These are phyloP conservation scores for Albizia julibrissin DNA, from an alignment of 306 rosid species.

Conservation along the genomic window DNA sequence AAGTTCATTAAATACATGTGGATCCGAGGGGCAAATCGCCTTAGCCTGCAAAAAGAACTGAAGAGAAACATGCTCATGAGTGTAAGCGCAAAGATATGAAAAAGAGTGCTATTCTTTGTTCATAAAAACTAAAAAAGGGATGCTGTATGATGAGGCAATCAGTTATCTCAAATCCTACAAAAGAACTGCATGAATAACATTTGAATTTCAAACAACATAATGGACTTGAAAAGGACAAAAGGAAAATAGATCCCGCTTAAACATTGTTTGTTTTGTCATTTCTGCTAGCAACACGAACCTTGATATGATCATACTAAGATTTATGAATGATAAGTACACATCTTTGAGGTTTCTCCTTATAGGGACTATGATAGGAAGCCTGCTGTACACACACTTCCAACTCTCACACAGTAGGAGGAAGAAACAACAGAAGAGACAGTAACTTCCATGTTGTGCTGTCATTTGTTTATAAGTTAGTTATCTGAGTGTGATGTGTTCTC, in stretches of 20 bases:
- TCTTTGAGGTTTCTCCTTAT: background rate
- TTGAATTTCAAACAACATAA: background rate
- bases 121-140: background rate
- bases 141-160: constrained; percentile 3
- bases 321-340: background rate
- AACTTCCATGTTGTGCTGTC: background rate
- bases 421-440: background rate
- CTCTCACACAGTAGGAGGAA: too few species aligned
- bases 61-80: constrained; percentile 36
- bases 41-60: constrained; percentile 91
- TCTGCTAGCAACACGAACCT: background rate
- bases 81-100: constrained; percentile 15
- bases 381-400: too few species aligned
- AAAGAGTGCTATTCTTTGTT: constrained; percentile 1
- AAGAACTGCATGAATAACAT: background rate
- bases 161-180: constrained; percentile 23
- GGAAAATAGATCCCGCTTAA: background rate
- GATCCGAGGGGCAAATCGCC: constrained; percentile 85
- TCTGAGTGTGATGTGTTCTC: background rate
- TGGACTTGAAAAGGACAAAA: background rate
- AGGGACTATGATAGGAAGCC: background rate
- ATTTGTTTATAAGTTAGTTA: too few species aligned
- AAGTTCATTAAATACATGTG: constrained; percentile 91
- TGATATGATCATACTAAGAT: background rate
- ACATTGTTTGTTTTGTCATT: background rate